Conservation (phyloP, 495 filamentous ascomycete genomes). For the Alectoria sarmentosa region DNA sequence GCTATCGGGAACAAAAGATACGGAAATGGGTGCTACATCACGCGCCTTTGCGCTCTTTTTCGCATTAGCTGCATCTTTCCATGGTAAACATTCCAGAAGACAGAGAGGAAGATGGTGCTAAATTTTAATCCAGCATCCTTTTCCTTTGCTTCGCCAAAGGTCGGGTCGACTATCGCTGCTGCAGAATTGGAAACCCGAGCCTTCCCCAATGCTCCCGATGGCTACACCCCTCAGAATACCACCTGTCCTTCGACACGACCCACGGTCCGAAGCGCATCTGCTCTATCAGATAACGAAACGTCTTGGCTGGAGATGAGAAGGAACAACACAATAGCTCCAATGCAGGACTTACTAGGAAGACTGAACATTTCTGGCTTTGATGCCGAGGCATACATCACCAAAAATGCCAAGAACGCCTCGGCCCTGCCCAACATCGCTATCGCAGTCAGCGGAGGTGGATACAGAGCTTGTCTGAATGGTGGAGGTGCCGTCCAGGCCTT, state of each 20-base stretch:
- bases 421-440: conserved; percentile 57
- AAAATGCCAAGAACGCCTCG: conserved; percentile 46
- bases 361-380: conserved; percentile 73
- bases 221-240: conserved; percentile 38
- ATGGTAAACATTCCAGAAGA: conserved; percentile 3
- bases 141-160: neutral
- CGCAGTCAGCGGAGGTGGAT: conserved; percentile 61
- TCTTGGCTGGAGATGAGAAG: conserved; percentile 54
- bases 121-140: conserved; percentile 6
- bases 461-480: conserved; percentile 80
- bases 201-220: conserved; percentile 42
- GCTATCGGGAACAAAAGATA: neutral
- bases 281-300: conserved; percentile 59
- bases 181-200: conserved; percentile 25
- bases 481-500: conserved; percentile 84
- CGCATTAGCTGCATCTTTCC: conserved; percentile 1
- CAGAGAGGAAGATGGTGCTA: neutral
- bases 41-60: neutral
- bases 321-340: conserved; percentile 52
- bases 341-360: conserved; percentile 65
- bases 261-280: conserved; percentile 45
- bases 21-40: neutral
- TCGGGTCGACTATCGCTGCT: conserved; percentile 3
- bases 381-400: conserved; percentile 59
- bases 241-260: conserved; percentile 43